Percentiles rank a stretch among this genome's conserved stretches.
Evolutionary conservation across 805 yeast species (phyloP).

Genomic region (Nakazawaea ambrosiae): DNA sequence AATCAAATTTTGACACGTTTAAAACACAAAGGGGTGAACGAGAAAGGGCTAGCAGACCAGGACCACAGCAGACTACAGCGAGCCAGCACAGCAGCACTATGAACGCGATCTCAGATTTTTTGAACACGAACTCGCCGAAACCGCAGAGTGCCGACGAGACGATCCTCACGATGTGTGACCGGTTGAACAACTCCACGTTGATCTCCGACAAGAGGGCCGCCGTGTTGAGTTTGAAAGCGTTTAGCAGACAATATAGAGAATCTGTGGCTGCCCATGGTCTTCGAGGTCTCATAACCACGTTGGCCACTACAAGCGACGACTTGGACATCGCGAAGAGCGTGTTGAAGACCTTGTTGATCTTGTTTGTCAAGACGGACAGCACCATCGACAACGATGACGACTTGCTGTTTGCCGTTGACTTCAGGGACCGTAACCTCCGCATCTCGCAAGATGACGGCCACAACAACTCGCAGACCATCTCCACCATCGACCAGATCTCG

Average conservation of each 20-base stretch:
- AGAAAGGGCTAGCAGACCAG: too few species aligned
- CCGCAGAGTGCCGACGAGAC: conserved; percentile 66
- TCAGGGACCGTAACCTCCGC: conserved; percentile 50
- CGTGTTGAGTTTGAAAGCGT: conserved; percentile 79
- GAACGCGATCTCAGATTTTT: conserved; percentile 22
- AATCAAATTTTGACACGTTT: too few species aligned
- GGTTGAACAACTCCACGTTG: conserved; percentile 74
- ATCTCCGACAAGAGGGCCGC: conserved; percentile 89
- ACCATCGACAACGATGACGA: conserved; percentile 41
- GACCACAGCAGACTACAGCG: too few species aligned
- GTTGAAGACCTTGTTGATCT: conserved; percentile 75
- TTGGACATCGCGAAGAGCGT: conserved; percentile 65
- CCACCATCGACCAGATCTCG: conserved; percentile 71
- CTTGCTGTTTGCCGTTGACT: conserved; percentile 47
- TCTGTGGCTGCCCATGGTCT: conserved; percentile 83
- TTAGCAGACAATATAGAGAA: conserved; percentile 84
- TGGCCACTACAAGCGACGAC: conserved; percentile 61
- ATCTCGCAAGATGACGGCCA: conserved; percentile 56
- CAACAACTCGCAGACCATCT: conserved; percentile 44
- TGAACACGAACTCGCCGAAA: conserved; percentile 26
- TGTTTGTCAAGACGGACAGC: conserved; percentile 53
- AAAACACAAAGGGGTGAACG: too few species aligned
- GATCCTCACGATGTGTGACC: conserved; percentile 81
- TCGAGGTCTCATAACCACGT: conserved; percentile 59
- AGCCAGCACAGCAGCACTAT: too few species aligned